Evolutionary conservation across 2,329 filamentous ascomycete species (phyloP).

Genomic region (Plectosphaerella sp.): DNA sequence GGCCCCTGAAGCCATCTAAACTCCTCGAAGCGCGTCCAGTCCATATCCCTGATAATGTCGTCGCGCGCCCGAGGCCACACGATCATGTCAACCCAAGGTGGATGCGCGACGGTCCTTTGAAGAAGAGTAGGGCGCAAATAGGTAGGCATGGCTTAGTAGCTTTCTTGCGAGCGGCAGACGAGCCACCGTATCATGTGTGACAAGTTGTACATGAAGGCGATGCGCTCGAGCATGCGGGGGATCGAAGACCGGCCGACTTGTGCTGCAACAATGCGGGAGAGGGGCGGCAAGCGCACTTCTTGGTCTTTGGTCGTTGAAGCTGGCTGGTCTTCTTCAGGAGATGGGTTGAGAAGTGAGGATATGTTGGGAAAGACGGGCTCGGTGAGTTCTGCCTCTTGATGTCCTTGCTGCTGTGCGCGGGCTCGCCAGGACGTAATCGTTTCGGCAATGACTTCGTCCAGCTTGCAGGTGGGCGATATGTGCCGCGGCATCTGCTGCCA

Average conservation of each 20-base stretch:
- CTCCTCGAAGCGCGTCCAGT: slow-evolving; percentile 1
- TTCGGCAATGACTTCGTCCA: not conserved
- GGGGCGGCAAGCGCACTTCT: not conserved
- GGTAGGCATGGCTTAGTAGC: slow-evolving; percentile 16
- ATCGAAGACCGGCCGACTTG: not conserved
- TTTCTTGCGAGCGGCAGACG: slow-evolving; percentile 16
- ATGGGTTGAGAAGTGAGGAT: slow-evolving; percentile 15
- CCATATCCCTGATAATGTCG: slow-evolving; percentile 13
- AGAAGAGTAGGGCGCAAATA: slow-evolving; percentile 17
- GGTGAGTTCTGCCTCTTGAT: slow-evolving; percentile 7
- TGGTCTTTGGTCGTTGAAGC: too few species aligned
- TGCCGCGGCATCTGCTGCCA: not conserved
- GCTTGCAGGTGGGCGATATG: not conserved
- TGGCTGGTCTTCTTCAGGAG: not conserved
- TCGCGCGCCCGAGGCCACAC: slow-evolving; percentile 14
- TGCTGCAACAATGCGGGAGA: not conserved
- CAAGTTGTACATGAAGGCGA: slow-evolving; percentile 14
- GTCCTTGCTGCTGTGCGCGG: not conserved
- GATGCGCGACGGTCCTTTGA: slow-evolving; percentile 17
- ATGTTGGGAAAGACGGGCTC: slow-evolving; percentile 17
- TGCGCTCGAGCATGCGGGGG: slow-evolving; percentile 8
- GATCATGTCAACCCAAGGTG: slow-evolving; percentile 18
- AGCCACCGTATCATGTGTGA: slow-evolving; percentile 14
- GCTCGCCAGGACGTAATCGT: not conserved
- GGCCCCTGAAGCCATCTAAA: not conserved